Evolutionary conservation across 1,284 basidiomycete genomes (phyloP), one percentile per base, ranked within the genome.

Genomic region (Entoloma clypeatum): DNA sequence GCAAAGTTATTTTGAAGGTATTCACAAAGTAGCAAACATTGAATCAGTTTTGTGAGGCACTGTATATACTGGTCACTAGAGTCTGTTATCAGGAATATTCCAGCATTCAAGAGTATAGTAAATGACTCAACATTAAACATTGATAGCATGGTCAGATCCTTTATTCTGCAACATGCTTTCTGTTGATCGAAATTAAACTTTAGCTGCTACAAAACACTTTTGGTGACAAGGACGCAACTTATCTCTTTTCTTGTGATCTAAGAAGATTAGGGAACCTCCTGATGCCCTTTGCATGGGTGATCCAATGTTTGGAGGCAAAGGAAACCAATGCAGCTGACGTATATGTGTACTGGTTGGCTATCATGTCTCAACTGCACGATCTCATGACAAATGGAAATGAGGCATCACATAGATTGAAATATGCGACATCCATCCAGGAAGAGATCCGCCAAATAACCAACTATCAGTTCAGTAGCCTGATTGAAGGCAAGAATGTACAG

Each of bases 231-330:
- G 40, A 48, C n/a, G 39, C 45, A 11, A n/a, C 36, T 14, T 42
- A 38, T 38, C 13, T 31, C 10, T 49, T 53, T 30, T 19, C 36
- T 8, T 25, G 31, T 11, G 41, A 47, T 16, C 41, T 54, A 9
- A 51, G 44, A 11, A 39, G 41, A 5, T 43, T 56, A 13, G 44
- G 44, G 16, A 44, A 41, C 16, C 30, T 56, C n/a, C 43, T 53
- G 9, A 49, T 45, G 43, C 51, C 47, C 6, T 46, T 57, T 36
- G 51, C 51, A 3, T 24, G 41, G 24, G 51, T 49, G 11, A 54
- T 56, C 18, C 46, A 56, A 33, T 55, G 54, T 39, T 50, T 56
- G 5, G 52, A 56, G 28, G 47, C 53, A 3, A 43, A 48, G 19
- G 45, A 57, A 5, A 51, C 49, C 1, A 54, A 38, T n/a, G 35